Evolutionary conservation across 768 basidiomycete genomes (phyloP), one percentile per base, ranked within the genome.

Genomic region (Hysterangium stoloniferum): DNA sequence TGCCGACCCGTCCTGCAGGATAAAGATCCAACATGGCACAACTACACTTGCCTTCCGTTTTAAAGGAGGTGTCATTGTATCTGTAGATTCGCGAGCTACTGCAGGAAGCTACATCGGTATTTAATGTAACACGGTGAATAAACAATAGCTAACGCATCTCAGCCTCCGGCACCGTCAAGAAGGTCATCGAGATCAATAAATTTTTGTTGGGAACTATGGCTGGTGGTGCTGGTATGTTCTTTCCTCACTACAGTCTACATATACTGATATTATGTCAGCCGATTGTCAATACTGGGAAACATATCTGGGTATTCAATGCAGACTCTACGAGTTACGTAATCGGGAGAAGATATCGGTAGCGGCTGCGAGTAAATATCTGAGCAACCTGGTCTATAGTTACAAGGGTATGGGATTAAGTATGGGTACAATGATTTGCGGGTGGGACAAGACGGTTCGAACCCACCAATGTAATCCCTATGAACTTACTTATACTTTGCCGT

Each of bases 361-460:
- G n/a, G 96, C 96, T 32, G 96, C 96, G 8, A 91, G 87, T 69
- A 99, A 99, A 64, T 96, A 93, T 66, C 76, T 99, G 46, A 88
- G 88, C 68, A 98, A 99, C 63, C 83, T 98, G 44, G 92, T 98
- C 9, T 99, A 98, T 66, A 76, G 84, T 51, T 99, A 98, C 75
- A 99, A 98, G 68, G 96, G 95, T 19, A 98, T 95, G 95, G 96
- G 96, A 4, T 68, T 99, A 56, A 94, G 91, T 66, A 99, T 99
- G 95, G 96, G 96, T 44, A 99, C 96, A 0, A 99, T 98, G 96
- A 94, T 99, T 51, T 97, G 94, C 61, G 96, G 96, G 24, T 98
- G 94, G 93, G 96, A 99, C 70, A 98, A 98, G 73, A 97, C 94
- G 11, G 88, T 86, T 54, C 59, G 84, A 68, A 4, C n/a, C n/a